These are phyloP conservation scores for Paramarasmius palmivorus DNA, from an alignment of 1,284 basidiomycete species.

Conservation along the genomic window DNA sequence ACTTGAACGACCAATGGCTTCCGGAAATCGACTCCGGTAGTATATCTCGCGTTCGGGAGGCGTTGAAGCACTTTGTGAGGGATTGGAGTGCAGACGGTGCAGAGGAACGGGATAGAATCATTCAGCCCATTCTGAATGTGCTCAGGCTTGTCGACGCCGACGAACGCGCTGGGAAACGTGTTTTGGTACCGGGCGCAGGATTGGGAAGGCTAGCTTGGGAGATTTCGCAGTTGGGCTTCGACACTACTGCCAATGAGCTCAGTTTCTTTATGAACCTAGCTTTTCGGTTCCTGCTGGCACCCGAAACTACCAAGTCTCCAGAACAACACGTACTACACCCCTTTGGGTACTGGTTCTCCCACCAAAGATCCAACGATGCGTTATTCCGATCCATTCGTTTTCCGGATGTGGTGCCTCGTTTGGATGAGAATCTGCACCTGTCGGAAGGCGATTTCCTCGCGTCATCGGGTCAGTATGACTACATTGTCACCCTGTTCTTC, in stretches of 20 bases:
- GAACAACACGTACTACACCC: slow-evolving; percentile 57
- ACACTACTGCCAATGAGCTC: slow-evolving; percentile 58
- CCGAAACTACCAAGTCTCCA: slow-evolving; percentile 35
- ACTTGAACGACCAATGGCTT: slow-evolving; percentile 19
- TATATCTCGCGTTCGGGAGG: slow-evolving; percentile 51
- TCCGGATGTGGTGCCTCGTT: slow-evolving; percentile 59
- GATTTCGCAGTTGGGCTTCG: slow-evolving; percentile 56
- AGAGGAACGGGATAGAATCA: slow-evolving; percentile 50
- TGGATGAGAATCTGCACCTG: slow-evolving; percentile 40
- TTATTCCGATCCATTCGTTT: slow-evolving; percentile 54
- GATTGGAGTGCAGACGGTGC: slow-evolving; percentile 65
- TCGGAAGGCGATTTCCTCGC: slow-evolving; percentile 56
- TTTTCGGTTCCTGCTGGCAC: slow-evolving; percentile 55
- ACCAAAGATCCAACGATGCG: slow-evolving; percentile 51
- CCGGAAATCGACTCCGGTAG: slow-evolving; percentile 29
- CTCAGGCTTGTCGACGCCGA: slow-evolving; percentile 24
- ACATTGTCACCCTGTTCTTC: slow-evolving; percentile 67
- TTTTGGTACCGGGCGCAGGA: slow-evolving; percentile 66
- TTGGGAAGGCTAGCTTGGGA: slow-evolving; percentile 68
- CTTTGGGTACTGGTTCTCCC: slow-evolving; percentile 68
- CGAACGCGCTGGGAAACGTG: slow-evolving; percentile 33
- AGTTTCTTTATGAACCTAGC: slow-evolving; percentile 67
- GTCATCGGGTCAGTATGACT: slow-evolving; percentile 48
- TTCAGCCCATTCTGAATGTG: slow-evolving; percentile 53
- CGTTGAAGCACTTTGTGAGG: slow-evolving; percentile 65